These are phyloP conservation scores for Daedaleopsis nitida DNA, from an alignment of 768 basidiomycete genomes.

Conservation along the genomic window DNA sequence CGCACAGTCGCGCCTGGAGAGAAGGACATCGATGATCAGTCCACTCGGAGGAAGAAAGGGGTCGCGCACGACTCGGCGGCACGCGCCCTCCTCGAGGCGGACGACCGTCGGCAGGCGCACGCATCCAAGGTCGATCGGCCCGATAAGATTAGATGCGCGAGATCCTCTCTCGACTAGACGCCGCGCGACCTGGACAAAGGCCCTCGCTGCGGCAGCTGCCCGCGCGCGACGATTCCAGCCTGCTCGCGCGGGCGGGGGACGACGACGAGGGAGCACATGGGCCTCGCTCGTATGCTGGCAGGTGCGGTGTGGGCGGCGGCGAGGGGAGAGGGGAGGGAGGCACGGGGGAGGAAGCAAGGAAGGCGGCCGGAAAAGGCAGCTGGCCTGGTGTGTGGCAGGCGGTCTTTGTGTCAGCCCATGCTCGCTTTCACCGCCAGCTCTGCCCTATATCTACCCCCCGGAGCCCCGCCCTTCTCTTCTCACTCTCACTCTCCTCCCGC, in stretches of 20 bases:
- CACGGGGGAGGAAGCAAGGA: slow-evolving; percentile 12
- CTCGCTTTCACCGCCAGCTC: slow-evolving; percentile 10
- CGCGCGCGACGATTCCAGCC: slow-evolving; percentile 7
- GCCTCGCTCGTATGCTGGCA: not conserved
- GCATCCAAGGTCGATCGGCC: slow-evolving; percentile 11
- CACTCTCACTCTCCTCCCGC: slow-evolving; percentile 4
- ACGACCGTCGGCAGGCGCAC: too few species aligned
- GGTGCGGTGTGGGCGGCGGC: too few species aligned
- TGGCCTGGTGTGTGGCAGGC: not conserved
- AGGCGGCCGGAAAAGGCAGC: slow-evolving; percentile 15
- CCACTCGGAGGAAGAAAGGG: too few species aligned
- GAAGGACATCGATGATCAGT: too few species aligned
- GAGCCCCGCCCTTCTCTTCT: not conserved
- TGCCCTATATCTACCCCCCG: slow-evolving; percentile 9
- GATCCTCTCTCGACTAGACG: not conserved
- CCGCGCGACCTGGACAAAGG: too few species aligned
- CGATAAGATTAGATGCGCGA: slow-evolving; percentile 13
- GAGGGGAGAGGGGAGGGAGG: too few species aligned
- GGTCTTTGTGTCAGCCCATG: slow-evolving; percentile 16
- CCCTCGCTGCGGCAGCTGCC: not conserved
- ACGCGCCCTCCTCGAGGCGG: slow-evolving; percentile 16
- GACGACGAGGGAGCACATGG: not conserved
- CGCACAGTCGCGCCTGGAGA: too few species aligned
- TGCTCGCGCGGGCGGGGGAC: not conserved
- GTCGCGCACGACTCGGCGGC: too few species aligned